Base-by-base conservation (phyloP, 1,139 yeast genomes). In the Taphrina deformans region DNA sequence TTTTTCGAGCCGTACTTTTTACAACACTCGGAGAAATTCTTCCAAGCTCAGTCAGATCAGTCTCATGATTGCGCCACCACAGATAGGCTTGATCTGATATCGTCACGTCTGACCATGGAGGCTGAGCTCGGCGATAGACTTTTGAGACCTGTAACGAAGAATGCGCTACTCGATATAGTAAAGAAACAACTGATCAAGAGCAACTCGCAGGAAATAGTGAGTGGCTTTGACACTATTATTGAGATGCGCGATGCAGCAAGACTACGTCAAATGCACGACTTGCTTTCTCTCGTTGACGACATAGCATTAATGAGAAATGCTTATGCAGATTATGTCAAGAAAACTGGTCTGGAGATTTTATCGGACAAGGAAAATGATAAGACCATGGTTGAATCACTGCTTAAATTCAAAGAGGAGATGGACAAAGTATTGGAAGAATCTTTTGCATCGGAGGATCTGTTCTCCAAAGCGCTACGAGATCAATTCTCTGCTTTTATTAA, bases 401-500 rank as follows among this genome's bases (percentile, higher is more conserved):
- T 69, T n/a, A 52, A 62, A 12, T 68, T 70, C 58, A 68, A 70
- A 40, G 64, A 53, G 18, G 66, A 66, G 52, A 59, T 69, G 46
- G 70, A 70, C 55, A 53, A 40, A n/a, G 44, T 70, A 7, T 27
- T 68, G 29, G 51, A 31, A 18, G 44, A 48, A n/a, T 51, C 70
- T 14, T 69, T 69, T 53, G 31, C 44, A 12, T 38, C 51, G 46
- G 67, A 68, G 26, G 70, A 61, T 16, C 53, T 61, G 3, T 55
- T 69, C 21, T 63, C 55, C 26, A 66, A 70, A 18, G 61, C 68
- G 1, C 65, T 73, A 63, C 69, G 75, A 9, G 67, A 69, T 33
- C 69, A 69, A 9, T 71, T 72, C 41, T 71, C 70, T 9, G 62
- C 62, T 24, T 71, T 73, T 14, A 64, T 77, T 31, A 70, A 71